Evolutionary conservation across 768 basidiomycete species (phyloP), one percentile per base, ranked within the genome.

Genomic region (Lentinula lateritia): DNA sequence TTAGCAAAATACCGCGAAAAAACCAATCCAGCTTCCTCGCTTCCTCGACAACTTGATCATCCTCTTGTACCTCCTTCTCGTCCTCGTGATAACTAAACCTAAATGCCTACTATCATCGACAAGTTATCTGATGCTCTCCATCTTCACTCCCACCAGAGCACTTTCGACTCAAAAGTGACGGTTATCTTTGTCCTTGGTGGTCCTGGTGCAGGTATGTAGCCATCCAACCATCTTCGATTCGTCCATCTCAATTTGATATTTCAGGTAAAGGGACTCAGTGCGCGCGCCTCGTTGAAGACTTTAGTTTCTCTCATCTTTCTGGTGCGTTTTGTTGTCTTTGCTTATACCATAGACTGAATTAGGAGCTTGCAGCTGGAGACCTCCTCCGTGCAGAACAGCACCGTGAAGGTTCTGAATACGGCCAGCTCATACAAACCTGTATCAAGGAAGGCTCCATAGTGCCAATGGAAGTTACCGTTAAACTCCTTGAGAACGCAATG

Each of bases 201-300:
- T 0, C 97, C 97, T 18, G 97, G 97, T 55, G 95, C 95, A 67
- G 95, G 95, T 89, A 32, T 7, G 46, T 36, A 8, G 42, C 23
- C n/a, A 18, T 8, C 39, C 8, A 32, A 7, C 36, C 68, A 58
- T 35, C 61, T 18, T 46, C 45, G 35, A 62, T 35, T 18, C 36
- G 32, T 12, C 57, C 63, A 53, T 60, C 50, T 60, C 41, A n/a
- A 20, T 52, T 34, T 61, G 39, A 59, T 52, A 58, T 36, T 48
- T 43, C 65, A 95, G 95, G 95, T 62, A 98, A 98, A 73, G 97
- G 97, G 50, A 98, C 97, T 0, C 97, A 98, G 73, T 98, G 95
- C 70, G 83, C 80, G 28, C 82, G 78, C 58, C 87, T 98, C 54
- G 95, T 98, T 13, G 67, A 86, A 50, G 89, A 92, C 58, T 95